Percentiles rank a stretch among this genome's conserved stretches.
These are phyloP conservation scores for Collybiopsis luxurians DNA, from an alignment of 768 basidiomycete genomes.

Conservation along the genomic window DNA sequence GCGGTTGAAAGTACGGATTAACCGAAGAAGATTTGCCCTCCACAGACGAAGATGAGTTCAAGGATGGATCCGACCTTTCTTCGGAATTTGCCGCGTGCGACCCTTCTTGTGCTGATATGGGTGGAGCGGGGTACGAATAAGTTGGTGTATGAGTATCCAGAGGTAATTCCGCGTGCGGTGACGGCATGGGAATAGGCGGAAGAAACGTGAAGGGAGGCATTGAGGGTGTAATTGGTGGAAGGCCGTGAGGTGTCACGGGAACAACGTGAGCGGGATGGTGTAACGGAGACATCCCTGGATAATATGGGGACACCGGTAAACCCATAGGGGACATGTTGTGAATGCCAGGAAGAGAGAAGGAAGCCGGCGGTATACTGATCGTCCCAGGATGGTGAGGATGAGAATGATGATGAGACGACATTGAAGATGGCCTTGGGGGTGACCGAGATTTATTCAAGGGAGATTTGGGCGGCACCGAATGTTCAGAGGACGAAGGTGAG, in stretches of 20 bases:
- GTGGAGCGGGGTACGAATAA: not conserved
- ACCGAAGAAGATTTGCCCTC: not conserved
- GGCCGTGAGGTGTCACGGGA: conserved; percentile 67
- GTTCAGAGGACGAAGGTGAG: conserved; percentile 3
- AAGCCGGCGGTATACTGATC: conserved; percentile 56
- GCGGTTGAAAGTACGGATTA: conserved; percentile 15
- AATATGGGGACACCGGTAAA: conserved; percentile 37
- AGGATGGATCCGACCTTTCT: not conserved
- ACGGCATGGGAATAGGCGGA: conserved; percentile 33
- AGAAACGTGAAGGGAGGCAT: conserved; percentile 95
- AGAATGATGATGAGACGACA: conserved; percentile 15
- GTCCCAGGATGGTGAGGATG: conserved; percentile 65
- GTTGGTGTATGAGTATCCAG: conserved; percentile 4
- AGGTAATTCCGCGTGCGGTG: conserved; percentile 4
- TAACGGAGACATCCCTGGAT: conserved; percentile 33
- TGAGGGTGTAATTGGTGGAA: conserved; percentile 94
- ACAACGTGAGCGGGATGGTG: conserved; percentile 33
- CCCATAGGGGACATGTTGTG: conserved; percentile 23
- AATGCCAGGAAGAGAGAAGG: conserved; percentile 34
- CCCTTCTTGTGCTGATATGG: not conserved
- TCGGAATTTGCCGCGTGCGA: not conserved
- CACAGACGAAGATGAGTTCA: not conserved
- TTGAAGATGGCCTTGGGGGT: conserved; percentile 10
- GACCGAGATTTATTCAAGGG: conserved; percentile 10
- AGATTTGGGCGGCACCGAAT: conserved; percentile 1